These are phyloP conservation scores for Starmerella bombicola DNA, from an alignment of 805 yeast species.

Conservation along the genomic window DNA sequence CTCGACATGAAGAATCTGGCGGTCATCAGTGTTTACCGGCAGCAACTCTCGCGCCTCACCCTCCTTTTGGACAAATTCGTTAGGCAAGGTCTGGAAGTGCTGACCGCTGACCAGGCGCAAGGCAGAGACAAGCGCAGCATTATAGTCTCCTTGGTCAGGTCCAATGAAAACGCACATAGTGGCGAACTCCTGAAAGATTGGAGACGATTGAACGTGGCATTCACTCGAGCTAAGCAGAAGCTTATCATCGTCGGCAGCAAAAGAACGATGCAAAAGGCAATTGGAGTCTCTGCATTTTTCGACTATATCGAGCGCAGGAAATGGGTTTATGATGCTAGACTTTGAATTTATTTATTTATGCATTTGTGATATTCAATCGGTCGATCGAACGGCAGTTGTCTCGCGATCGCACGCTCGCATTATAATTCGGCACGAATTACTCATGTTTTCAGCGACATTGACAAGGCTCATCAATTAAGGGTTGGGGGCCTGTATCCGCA, in stretches of 20 bases:
- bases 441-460: too few relatives aligned
- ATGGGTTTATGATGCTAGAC: constrained; percentile 12
- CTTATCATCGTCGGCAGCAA: constrained; percentile 73
- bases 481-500: too few relatives aligned
- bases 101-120: constrained; percentile 92
- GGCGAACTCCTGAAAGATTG: constrained; percentile 79
- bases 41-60: constrained; percentile 40
- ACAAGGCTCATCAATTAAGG: too few relatives aligned
- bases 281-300: constrained; percentile 17
- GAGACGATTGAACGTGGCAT: constrained; percentile 87
- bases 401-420: not conserved
- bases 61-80: constrained; percentile 29
- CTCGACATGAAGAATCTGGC: constrained; percentile 48
- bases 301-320: constrained; percentile 10
- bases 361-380: too few relatives aligned
- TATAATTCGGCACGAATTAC: not conserved
- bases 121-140: constrained; percentile 92
- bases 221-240: constrained; percentile 80
- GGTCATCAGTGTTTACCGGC: constrained; percentile 77
- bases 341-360: too few relatives aligned
- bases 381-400: too few relatives aligned
- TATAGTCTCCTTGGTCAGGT: constrained; percentile 76
- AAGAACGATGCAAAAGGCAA: constrained; percentile 27
- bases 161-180: constrained; percentile 50
- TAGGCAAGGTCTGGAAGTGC: constrained; percentile 45